These are phyloP conservation scores for Penicillium sp. DNA, from an alignment of 2,329 filamentous ascomycete species.

Conservation along the genomic window DNA sequence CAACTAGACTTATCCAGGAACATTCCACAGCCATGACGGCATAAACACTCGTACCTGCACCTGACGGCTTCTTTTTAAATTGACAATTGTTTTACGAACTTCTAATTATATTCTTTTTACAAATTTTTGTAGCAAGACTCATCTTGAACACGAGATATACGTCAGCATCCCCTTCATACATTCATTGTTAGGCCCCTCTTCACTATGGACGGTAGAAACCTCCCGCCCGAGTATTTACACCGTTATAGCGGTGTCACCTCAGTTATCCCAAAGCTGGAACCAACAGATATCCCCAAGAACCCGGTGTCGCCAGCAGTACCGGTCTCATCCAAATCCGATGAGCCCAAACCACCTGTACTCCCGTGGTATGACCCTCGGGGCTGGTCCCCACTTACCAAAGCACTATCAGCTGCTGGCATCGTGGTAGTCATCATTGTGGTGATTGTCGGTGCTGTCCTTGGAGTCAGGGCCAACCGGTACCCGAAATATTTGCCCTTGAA, in stretches of 20 bases:
- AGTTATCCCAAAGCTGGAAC: slow-evolving; percentile 18
- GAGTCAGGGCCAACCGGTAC: slow-evolving; percentile 39
- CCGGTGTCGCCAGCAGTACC: slow-evolving; percentile 14
- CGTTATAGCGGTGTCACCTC: slow-evolving; percentile 23
- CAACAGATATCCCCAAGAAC: slow-evolving; percentile 15
- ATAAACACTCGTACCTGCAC: slow-evolving; percentile 5
- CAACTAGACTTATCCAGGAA: slow-evolving; percentile 7
- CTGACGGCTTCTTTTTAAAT: not conserved
- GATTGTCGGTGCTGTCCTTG: slow-evolving; percentile 47
- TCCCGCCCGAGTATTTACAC: slow-evolving; percentile 18
- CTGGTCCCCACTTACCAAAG: slow-evolving; percentile 57
- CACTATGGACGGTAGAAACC: slow-evolving; percentile 16
- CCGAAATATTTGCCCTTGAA: slow-evolving; percentile 44
- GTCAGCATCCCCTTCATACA: not conserved
- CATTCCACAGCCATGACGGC: slow-evolving; percentile 11
- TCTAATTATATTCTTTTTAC: not conserved
- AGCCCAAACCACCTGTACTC: not conserved
- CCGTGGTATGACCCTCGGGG: slow-evolving; percentile 50
- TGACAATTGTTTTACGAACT: not conserved
- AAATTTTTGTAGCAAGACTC: not conserved
- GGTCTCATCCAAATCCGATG: slow-evolving; percentile 1
- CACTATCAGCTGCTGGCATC: slow-evolving; percentile 41
- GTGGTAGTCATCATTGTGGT: slow-evolving; percentile 49
- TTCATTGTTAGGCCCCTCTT: not conserved
- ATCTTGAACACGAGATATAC: not conserved